Evolutionary conservation across 108 stramenopile genomes (phyloP), one percentile per base, ranked within the genome.

Genomic region (Conticribra guillardii): DNA sequence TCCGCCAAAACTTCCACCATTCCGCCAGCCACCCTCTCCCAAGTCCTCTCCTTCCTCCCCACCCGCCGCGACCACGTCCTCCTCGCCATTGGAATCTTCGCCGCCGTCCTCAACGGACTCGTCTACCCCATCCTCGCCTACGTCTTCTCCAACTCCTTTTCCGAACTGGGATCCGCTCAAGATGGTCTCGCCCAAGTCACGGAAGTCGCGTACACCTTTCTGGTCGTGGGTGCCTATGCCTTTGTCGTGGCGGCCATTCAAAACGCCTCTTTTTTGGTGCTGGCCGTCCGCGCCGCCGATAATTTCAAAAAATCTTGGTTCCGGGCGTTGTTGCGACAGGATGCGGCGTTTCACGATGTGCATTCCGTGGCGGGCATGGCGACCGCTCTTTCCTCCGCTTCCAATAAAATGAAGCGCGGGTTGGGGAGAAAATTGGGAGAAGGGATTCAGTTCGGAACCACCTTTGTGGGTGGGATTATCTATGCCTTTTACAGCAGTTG

Each of bases 391-490:
- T 52, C 46, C 0, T 41, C 37, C 3, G 67, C 58, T 8, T 30
- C 45, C 28, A 61, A 41, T 27, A 71, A 69, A 47, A 60, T 79
- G 50, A 67, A 48, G 58, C 62, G 85, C 0, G 87, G 87, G 3
- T 19, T 86, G n/a, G 88, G 91, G 18, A 67, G 83, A 0, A 86
- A 92, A 51, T 76, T 89, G 85, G 91, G 71, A 0, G 86, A 92
- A 49, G 91, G 91, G 0, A 71, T 92, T 8, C 88, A 92, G 58
- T 92, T 89, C 47, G 64, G 70, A 9, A 86, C 84, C 0, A 85
- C 81, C 1, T 74, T 79, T 31, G 30, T 92, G 7, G 88, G 87
- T 3, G 91, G 91, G 0, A 47, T 89, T 27, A 79, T 46, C 5
- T 89, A 80, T 64, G 84, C 82, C 5, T 84, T 92, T 54, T 86